These are phyloP conservation scores for Takashimella koratensis DNA, from an alignment of 1,284 basidiomycete genomes.

Conservation along the genomic window DNA sequence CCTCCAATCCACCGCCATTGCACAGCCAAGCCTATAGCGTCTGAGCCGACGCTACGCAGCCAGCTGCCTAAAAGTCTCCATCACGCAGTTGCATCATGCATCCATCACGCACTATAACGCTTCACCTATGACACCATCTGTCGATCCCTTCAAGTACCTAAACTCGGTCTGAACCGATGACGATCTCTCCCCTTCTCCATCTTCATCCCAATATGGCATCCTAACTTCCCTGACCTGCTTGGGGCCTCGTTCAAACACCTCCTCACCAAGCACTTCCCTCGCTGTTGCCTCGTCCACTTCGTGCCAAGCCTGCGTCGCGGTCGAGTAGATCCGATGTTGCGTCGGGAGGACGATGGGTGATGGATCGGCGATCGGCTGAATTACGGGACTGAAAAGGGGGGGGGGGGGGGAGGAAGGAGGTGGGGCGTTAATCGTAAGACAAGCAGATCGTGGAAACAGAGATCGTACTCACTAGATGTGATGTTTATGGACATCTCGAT, in stretches of 20 bases:
- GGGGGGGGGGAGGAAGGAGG: no score
- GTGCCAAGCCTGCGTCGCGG: conserved; percentile 33
- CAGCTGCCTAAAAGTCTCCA: background rate
- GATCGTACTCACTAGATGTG: conserved; percentile 37
- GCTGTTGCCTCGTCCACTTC: conserved; percentile 42
- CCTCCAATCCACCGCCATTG: background rate
- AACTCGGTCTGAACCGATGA: background rate
- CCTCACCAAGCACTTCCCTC: conserved; percentile 33
- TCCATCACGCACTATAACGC: background rate
- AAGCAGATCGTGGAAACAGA: no score
- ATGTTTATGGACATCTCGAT: conserved; percentile 36
- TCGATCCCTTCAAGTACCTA: background rate
- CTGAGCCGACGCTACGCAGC: no score
- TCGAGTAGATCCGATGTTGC: conserved; percentile 37
- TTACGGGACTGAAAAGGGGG: conserved; percentile 29
- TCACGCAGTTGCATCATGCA: background rate
- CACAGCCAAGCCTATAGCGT: no score
- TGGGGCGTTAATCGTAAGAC: no score
- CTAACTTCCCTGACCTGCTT: conserved; percentile 22
- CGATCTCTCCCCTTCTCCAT: conserved; percentile 4
- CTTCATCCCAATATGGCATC: conserved; percentile 6
- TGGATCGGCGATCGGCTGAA: conserved; percentile 43
- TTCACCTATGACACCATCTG: background rate
- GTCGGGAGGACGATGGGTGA: conserved; percentile 31
- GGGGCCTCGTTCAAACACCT: conserved; percentile 27